Evolutionary conservation across 305 asterid species (phyloP), one percentile per base, ranked within the genome.

Genomic region (Plantago lanceolata): DNA sequence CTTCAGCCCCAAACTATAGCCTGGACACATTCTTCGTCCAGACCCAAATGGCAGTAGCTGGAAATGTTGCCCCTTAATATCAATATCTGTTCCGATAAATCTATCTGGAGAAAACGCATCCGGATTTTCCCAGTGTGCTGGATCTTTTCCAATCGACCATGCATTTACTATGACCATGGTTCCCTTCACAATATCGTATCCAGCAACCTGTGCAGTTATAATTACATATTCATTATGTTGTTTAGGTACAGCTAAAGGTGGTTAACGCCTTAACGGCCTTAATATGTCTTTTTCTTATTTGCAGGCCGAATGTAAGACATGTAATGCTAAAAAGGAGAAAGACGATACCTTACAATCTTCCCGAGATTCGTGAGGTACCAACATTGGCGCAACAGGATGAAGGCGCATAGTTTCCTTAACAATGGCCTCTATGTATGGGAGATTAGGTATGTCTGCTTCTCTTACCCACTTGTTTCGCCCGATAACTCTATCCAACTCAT

Each of bases 11-110:
- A 53, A 53, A 53, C 58, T 53, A 53, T 53, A 53, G 15, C 58
- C 58, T 17, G 58, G 58, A 53, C 58, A 53, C 58, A 53, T 53
- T 53, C 58, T 53, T 53, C 58, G 58, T 11, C 58, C 58, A 28
- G 58, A 53, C 35, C 58, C 58, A 21, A 53, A 53, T 53, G 58
- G 58, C 12, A 53, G 58, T 33, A 53, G 7, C 58, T 53, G 33
- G 6, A 53, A 53, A 53, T 53, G 33, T 53, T 53, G 58, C 26
- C 58, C 58, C 11, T 53, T 53, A 33, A 53, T 33, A 53, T 53
- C 58, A 53, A 53, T 53, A 21, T 53, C 33, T 53, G 33, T 11
- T 53, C 58, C 58, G 19, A 53, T 7, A 53, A 53, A 53, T 9
- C 58, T 53, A 16, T 53, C 58, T 53, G 58, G 58, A 53, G 9